phyloP scores from a whole-genome alignment of 345 rosid species.

The Eucalyptus microcorys region DNA sequence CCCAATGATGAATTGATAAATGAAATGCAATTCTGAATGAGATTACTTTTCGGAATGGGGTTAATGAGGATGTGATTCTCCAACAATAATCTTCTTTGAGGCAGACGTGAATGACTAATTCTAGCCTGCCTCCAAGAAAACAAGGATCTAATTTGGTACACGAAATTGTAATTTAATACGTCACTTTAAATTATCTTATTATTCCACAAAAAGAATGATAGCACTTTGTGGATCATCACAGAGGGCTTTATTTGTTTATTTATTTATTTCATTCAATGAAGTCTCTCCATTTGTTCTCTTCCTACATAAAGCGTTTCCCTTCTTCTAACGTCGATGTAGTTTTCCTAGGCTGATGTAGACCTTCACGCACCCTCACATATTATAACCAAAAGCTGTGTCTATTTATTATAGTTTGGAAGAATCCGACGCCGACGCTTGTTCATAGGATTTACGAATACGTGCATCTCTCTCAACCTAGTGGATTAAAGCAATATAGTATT shows the following conservation, averaged over 20 bases:
- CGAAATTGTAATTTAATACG: neutral
- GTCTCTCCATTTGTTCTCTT: neutral
- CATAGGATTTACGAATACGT: neutral
- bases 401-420: rapidly evolving
- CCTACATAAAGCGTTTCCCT: neutral
- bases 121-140: neutral
- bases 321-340: neutral
- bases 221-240: neutral
- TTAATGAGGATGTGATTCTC: neutral
- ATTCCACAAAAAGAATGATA: neutral
- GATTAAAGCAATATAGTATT: neutral
- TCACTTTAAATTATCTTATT: neutral
- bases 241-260: neutral
- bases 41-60: neutral
- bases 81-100: neutral
- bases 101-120: neutral
- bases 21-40: neutral
- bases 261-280: neutral
- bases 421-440: neutral
- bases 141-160: neutral
- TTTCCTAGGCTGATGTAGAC: neutral
- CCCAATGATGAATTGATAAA: neutral
- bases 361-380: neutral
- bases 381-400: neutral
- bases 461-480: too few species aligned